Evolutionary conservation across 1,284 basidiomycete genomes (phyloP), one percentile per base, ranked within the genome.

Genomic region (Ganoderma multipileum): DNA sequence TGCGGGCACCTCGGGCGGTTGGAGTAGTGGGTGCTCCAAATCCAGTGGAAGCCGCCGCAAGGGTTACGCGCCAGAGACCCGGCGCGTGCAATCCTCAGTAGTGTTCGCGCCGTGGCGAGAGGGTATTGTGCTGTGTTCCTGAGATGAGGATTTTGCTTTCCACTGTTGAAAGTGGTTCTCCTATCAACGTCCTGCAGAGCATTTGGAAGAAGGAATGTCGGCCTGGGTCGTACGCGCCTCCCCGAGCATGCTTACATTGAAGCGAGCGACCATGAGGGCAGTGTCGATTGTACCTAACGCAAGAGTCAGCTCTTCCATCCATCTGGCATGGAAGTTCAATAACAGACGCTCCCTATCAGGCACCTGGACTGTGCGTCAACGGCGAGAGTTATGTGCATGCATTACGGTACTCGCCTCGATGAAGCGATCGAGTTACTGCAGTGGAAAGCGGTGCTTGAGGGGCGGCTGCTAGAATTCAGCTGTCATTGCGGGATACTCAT

Each of bases 241-340:
- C 33, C 20, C 36, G 4, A 18, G 5, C 20, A 58, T 2, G 3
- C 55, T 23, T 58, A n/a, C 38, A 28, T 36, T 36, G 38, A 39
- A 39, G 36, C 38, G 58, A 42, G 14, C 42, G 58, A 60, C 39
- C 58, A 59, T 41, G 6, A 26, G n/a, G 65, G 30, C 36, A 58
- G 38, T 9, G 41, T 54, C 33, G 66, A 18, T 28, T 20, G 69
- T 65, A 47, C 66, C 66, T 66, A 60, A 23, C 26, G 38, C 36
- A 26, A 39, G 58, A n/a, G 55, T 23, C 36, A 60, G n/a, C 9
- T 59, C 57, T 38, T 59, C 38, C 20, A 38, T 33, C 8, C 33
- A 38, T 58, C 55, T 36, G 20, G 1, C 23, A 58, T 38, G 36
- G 55, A 58, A 58, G 33, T 33, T 58, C 20, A n/a, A n/a, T 23